Percentiles rank a stretch among this genome's conserved stretches.
Evolutionary conservation across 2,329 filamentous ascomycete genomes (phyloP).

Genomic region (Xylariaceae sp.): DNA sequence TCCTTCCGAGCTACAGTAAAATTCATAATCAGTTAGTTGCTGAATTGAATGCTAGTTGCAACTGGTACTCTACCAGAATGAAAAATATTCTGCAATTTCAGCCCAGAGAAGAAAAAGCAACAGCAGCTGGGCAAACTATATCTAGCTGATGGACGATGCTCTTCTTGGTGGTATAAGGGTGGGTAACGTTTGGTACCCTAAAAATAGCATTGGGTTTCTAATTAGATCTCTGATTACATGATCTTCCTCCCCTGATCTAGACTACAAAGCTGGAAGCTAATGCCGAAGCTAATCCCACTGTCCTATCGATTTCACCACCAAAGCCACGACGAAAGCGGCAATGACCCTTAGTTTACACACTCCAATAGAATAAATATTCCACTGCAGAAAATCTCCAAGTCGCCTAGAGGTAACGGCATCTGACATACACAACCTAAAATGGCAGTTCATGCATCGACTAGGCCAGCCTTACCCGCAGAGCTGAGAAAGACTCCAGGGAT

Average conservation of each 20-base stretch:
- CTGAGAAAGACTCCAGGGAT: background rate
- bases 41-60: background rate
- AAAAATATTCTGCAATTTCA: no score
- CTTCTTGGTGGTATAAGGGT: background rate
- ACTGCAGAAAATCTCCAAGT: background rate
- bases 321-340: background rate
- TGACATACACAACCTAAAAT: background rate
- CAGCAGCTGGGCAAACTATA: no score
- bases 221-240: background rate
- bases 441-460: background rate
- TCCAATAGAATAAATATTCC: background rate
- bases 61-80: no score
- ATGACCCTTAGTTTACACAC: background rate
- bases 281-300: background rate
- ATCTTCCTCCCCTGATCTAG: background rate
- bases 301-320: background rate
- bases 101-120: no score
- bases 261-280: no score
- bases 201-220: background rate
- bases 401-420: background rate
- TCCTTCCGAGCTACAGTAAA: background rate
- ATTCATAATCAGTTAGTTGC: background rate
- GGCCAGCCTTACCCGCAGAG: background rate
- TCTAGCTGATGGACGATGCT: no score
- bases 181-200: background rate